phyloP scores from a whole-genome alignment of 805 yeast species.

The Starmerella apis region DNA sequence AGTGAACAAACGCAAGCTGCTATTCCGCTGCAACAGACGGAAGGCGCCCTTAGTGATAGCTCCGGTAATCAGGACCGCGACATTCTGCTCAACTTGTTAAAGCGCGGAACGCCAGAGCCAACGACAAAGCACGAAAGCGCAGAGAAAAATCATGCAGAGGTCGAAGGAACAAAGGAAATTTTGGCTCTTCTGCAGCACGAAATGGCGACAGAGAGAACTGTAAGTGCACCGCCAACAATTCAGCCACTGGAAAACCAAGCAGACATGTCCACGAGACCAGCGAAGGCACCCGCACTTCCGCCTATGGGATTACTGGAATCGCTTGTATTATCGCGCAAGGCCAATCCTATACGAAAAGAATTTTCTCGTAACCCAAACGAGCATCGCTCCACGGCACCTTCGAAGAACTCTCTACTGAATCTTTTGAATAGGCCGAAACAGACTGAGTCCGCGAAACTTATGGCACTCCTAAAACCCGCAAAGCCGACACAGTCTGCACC shows the following conservation, averaged over 20 bases:
- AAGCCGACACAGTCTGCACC: not conserved
- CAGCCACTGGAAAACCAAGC: not conserved
- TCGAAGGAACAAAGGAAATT: slow-evolving; percentile 30
- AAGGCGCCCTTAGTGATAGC: too few relatives aligned
- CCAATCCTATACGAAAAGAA: not conserved
- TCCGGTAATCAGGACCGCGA: slow-evolving; percentile 24
- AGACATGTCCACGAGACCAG: not conserved
- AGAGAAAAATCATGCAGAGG: slow-evolving; percentile 12
- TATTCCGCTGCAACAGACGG: too few relatives aligned
- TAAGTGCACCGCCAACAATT: slow-evolving; percentile 7
- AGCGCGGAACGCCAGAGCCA: slow-evolving; percentile 18
- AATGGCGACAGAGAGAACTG: slow-evolving; percentile 16
- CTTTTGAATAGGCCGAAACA: slow-evolving; percentile 11
- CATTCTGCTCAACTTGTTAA: slow-evolving; percentile 25
- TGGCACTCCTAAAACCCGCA: slow-evolving; percentile 10
- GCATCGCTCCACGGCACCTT: slow-evolving; percentile 3
- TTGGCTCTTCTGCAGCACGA: slow-evolving; percentile 27
- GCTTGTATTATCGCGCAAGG: slow-evolving; percentile 21
- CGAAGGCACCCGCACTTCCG: slow-evolving; percentile 18
- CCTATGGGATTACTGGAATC: slow-evolving; percentile 23
- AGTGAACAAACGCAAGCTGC: not conserved
- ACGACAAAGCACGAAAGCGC: not conserved
- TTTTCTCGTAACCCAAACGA: not conserved
- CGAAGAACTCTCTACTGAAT: slow-evolving; percentile 14
- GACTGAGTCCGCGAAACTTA: slow-evolving; percentile 9